phyloP scores from a whole-genome alignment of 169 alveolate species.

The Plasmodium fragile region DNA sequence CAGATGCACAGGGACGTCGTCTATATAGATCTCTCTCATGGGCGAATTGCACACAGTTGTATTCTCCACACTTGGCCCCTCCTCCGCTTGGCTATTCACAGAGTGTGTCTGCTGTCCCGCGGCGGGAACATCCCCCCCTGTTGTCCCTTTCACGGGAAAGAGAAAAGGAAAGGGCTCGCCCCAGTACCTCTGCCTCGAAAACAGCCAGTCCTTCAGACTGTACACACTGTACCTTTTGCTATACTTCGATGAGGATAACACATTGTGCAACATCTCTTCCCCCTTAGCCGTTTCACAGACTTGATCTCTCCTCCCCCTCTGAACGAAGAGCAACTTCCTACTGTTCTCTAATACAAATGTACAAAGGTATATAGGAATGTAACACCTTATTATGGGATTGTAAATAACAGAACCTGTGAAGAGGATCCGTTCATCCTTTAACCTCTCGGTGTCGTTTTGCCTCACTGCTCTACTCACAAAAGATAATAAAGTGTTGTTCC shows the following conservation, averaged over 20 bases:
- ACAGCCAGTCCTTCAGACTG: slow-evolving; percentile 92
- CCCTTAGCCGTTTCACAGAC: not conserved
- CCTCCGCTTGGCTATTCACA: not conserved
- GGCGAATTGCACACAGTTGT: slow-evolving; percentile 67
- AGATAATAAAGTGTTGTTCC: not conserved
- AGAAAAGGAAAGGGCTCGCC: slow-evolving; percentile 95
- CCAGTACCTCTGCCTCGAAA: slow-evolving; percentile 94
- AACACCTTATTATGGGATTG: slow-evolving; percentile 72
- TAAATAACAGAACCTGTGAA: slow-evolving; percentile 63
- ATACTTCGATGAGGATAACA: slow-evolving; percentile 22
- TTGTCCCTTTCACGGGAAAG: slow-evolving; percentile 34
- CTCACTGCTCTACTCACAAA: not conserved
- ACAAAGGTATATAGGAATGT: slow-evolving; percentile 77
- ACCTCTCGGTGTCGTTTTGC: slow-evolving; percentile 17
- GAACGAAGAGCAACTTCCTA: not conserved
- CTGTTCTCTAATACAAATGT: slow-evolving; percentile 57
- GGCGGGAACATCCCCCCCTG: slow-evolving; percentile 70
- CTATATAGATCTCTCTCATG: slow-evolving; percentile 15
- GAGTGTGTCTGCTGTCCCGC: not conserved
- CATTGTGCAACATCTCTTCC: not conserved
- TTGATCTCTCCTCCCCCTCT: slow-evolving; percentile 27
- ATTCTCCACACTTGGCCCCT: not conserved
- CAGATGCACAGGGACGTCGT: slow-evolving; percentile 73
- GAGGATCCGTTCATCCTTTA: slow-evolving; percentile 37
- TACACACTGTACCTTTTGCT: slow-evolving; percentile 70